A percentile compares a stretch with the other conserved stretches of the same genome.
Conservation (phyloP, 306 rosid genomes). For the Crataegus laevigata region DNA sequence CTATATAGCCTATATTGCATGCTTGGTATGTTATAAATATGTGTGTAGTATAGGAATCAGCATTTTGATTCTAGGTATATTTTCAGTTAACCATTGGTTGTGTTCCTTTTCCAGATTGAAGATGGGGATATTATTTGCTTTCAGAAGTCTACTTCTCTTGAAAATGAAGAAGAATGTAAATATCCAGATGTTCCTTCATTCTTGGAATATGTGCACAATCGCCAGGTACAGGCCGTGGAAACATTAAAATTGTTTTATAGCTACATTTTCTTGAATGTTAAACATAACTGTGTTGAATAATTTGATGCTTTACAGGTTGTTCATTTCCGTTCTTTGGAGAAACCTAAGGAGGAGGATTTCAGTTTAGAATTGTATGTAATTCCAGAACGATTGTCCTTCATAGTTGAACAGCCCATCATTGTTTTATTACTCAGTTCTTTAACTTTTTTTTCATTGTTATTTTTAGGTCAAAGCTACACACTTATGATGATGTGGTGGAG, state of each 20-base stretch:
- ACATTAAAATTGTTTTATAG: neutral
- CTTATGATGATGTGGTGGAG: slow-evolving; percentile 64
- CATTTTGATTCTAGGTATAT: neutral
- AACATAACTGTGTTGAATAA: neutral
- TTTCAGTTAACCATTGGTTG: neutral
- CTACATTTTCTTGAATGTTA: neutral
- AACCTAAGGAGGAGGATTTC: slow-evolving; percentile 87
- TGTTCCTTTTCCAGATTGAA: slow-evolving; percentile 56
- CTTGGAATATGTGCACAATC: slow-evolving; percentile 87
- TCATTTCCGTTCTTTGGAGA: slow-evolving; percentile 78
- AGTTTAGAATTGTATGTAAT: slow-evolving; percentile 69
- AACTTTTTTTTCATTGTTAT: neutral
- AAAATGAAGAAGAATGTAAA: slow-evolving; percentile 41
- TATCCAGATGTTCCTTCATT: slow-evolving; percentile 78
- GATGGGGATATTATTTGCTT: slow-evolving; percentile 94
- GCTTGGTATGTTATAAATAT: neutral
- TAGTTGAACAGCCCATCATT: neutral
- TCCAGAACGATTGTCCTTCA: neutral
- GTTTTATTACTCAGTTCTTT: neutral
- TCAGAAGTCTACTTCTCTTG: slow-evolving; percentile 49
- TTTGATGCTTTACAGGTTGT: slow-evolving; percentile 55
- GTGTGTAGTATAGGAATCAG: neutral
- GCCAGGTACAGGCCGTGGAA: slow-evolving; percentile 47
- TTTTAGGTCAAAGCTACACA: slow-evolving; percentile 54
- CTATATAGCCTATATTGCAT: neutral